These are phyloP conservation scores for Candida montana DNA, from an alignment of 805 yeast genomes.

Conservation along the genomic window DNA sequence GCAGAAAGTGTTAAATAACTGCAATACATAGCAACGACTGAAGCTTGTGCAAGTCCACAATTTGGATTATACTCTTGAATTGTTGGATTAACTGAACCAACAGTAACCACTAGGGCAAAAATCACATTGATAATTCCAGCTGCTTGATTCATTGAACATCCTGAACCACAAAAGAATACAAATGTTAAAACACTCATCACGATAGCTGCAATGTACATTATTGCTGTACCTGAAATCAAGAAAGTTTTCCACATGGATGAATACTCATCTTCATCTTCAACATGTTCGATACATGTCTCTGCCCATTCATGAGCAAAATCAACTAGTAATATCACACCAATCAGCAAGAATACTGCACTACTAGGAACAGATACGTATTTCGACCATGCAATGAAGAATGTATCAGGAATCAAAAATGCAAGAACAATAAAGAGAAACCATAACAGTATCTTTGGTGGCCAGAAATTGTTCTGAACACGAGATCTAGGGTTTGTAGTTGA, in stretches of 20 bases:
- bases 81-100: conserved; percentile 68
- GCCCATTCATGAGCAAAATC: conserved; percentile 99
- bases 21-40: conserved; percentile 92
- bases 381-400: conserved; percentile 85
- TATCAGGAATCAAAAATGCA: conserved; percentile 80
- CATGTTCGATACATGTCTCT: conserved; percentile 85
- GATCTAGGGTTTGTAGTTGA: conserved; percentile 77
- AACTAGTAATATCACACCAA: conserved; percentile 84
- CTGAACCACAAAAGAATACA: conserved; percentile 70
- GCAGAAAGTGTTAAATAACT: conserved; percentile 89
- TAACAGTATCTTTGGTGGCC: conserved; percentile 69
- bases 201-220: conserved; percentile 74
- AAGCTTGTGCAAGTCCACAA: conserved; percentile 94
- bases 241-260: conserved; percentile 69
- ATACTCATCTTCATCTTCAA: conserved; percentile 70
- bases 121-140: conserved; percentile 77
- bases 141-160: conserved; percentile 85
- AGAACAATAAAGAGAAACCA: conserved; percentile 53
- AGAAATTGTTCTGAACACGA: conserved; percentile 83
- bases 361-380: conserved; percentile 81
- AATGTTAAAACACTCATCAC: conserved; percentile 76
- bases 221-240: conserved; percentile 78
- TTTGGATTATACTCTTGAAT: conserved; percentile 91
- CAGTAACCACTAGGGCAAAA: conserved; percentile 58
- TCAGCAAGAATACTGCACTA: conserved; percentile 79